Percentiles rank a stretch among this genome's conserved stretches.
These are phyloP conservation scores for Collybia mongolica DNA, from an alignment of 768 basidiomycete genomes.

Conservation along the genomic window DNA sequence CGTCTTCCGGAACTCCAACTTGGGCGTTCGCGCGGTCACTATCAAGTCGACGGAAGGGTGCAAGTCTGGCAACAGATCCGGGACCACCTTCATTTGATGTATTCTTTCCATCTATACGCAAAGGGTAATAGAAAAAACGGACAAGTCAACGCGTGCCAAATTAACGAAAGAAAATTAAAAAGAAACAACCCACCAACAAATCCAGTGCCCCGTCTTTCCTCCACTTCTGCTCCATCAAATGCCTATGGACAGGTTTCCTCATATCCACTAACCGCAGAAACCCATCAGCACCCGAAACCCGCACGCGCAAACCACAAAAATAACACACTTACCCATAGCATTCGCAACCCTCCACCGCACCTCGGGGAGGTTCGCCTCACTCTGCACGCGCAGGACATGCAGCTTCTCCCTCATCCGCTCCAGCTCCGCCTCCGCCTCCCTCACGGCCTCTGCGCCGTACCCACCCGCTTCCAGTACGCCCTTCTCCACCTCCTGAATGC, in stretches of 20 bases:
- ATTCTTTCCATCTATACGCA: slow-evolving; percentile 82
- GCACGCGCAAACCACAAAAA: background rate
- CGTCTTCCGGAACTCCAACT: slow-evolving; percentile 26
- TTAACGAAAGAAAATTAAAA: background rate
- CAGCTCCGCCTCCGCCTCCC: slow-evolving; percentile 33
- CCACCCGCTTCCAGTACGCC: slow-evolving; percentile 21
- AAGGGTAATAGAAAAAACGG: background rate
- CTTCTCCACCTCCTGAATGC: slow-evolving; percentile 22
- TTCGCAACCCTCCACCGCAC: slow-evolving; percentile 77
- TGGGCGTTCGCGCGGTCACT: slow-evolving; percentile 43
- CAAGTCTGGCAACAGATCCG: slow-evolving; percentile 76
- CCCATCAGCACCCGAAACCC: background rate
- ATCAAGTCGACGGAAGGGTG: slow-evolving; percentile 76
- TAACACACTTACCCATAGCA: slow-evolving; percentile 64
- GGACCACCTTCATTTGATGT: slow-evolving; percentile 87
- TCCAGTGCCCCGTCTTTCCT: slow-evolving; percentile 82
- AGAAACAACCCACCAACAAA: slow-evolving; percentile 75
- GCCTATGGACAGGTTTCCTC: slow-evolving; percentile 69
- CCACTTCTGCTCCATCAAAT: slow-evolving; percentile 84
- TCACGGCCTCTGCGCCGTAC: slow-evolving; percentile 25
- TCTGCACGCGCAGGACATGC: slow-evolving; percentile 71
- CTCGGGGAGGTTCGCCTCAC: slow-evolving; percentile 80
- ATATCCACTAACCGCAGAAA: slow-evolving; percentile 45
- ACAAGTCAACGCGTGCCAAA: background rate
- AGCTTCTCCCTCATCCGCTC: slow-evolving; percentile 47